Percentiles rank a stretch among this genome's conserved stretches.
phyloP scores from a whole-genome alignment of 495 filamentous ascomycete genomes.

The Neohortaea acidophila region DNA sequence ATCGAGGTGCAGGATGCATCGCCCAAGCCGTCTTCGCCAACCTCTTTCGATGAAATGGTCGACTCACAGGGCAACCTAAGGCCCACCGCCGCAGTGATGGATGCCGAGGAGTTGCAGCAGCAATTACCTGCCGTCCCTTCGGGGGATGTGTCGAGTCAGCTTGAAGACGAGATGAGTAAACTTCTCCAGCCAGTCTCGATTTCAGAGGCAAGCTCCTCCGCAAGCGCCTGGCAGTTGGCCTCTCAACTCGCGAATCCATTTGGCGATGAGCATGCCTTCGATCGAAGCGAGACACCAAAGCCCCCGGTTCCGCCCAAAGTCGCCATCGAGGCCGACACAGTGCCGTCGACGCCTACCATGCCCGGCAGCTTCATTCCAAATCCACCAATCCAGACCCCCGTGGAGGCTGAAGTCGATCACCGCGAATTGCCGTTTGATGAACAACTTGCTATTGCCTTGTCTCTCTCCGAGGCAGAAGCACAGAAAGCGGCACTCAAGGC shows the following conservation, averaged over 20 bases:
- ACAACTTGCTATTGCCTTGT: conserved; percentile 17
- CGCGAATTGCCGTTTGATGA: conserved; percentile 16
- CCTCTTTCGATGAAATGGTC: conserved; percentile 15
- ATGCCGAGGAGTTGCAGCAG: no score
- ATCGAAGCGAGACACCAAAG: conserved; percentile 10
- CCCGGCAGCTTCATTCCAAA: conserved; percentile 8
- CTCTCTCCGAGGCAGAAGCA: conserved; percentile 15
- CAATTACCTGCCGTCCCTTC: no score
- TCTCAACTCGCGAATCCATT: conserved; percentile 13
- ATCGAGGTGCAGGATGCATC: neutral
- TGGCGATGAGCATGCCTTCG: conserved; percentile 12
- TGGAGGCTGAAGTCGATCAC: neutral
- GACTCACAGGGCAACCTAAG: conserved; percentile 12
- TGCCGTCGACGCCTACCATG: neutral
- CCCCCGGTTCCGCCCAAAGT: conserved; percentile 15
- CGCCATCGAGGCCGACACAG: conserved; percentile 1
- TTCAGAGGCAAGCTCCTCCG: conserved; percentile 2
- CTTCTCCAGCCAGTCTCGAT: no score
- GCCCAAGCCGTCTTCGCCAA: conserved; percentile 1
- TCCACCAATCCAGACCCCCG: neutral
- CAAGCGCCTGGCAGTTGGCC: conserved; percentile 5
- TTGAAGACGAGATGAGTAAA: no score
- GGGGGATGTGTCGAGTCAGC: no score
- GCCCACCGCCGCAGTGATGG: neutral
- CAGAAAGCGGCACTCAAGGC: conserved; percentile 2